Percentiles rank a stretch among this genome's conserved stretches.
Evolutionary conservation across 2,329 filamentous ascomycete genomes (phyloP).

Genomic region (Fusarium sterilihyphosum): DNA sequence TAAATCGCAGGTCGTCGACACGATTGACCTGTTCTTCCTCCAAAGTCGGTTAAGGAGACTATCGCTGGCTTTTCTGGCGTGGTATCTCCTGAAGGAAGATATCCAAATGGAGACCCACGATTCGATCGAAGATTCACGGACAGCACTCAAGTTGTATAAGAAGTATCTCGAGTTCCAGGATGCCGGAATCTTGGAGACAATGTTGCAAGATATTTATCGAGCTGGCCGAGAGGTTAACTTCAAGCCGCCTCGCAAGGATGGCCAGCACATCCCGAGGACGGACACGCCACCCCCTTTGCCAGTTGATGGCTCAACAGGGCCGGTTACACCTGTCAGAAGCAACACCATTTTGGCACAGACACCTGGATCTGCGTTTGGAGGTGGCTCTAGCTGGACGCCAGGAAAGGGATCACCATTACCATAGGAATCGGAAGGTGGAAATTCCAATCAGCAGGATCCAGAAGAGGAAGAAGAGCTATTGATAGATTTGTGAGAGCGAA

Average conservation of each 20-base stretch:
- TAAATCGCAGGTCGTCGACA: slow-evolving; percentile 90
- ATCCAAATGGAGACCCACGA: slow-evolving; percentile 95
- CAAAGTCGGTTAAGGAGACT: slow-evolving; percentile 84
- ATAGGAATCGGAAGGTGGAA: slow-evolving; percentile 19
- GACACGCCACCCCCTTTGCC: slow-evolving; percentile 66
- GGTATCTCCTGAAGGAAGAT: slow-evolving; percentile 89
- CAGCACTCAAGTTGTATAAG: slow-evolving; percentile 85
- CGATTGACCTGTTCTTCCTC: slow-evolving; percentile 90
- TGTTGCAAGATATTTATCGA: slow-evolving; percentile 86
- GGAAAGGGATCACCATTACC: slow-evolving; percentile 55
- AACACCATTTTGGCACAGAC: slow-evolving; percentile 47
- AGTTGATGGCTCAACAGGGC: slow-evolving; percentile 48
- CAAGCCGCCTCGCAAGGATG: slow-evolving; percentile 61
- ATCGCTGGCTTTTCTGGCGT: slow-evolving; percentile 89
- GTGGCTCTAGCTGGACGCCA: slow-evolving; percentile 56
- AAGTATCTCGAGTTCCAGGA: slow-evolving; percentile 92
- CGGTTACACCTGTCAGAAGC: slow-evolving; percentile 60
- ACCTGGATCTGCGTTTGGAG: slow-evolving; percentile 52
- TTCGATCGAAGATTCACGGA: slow-evolving; percentile 93
- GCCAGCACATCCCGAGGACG: slow-evolving; percentile 55
- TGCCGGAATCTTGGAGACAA: slow-evolving; percentile 82
- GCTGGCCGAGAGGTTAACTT: slow-evolving; percentile 60
- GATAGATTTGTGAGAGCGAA: background rate
- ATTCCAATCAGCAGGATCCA: background rate
- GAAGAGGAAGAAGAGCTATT: background rate